phyloP scores from a whole-genome alignment of 768 basidiomycete genomes.

The Obba rivulosa region DNA sequence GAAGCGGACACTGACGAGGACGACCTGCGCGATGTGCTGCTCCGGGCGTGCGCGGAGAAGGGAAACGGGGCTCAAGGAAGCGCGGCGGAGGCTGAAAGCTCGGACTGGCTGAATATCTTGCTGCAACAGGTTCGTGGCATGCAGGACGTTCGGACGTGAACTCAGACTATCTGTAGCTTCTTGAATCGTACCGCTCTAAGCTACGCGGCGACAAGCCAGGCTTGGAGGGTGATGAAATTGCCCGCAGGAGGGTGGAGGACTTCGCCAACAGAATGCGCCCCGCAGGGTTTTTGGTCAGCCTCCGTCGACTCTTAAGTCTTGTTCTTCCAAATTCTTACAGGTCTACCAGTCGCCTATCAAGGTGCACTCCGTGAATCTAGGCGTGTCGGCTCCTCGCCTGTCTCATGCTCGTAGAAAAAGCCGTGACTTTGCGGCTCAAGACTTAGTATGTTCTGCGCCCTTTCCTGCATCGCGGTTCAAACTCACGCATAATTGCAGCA shows the following conservation, averaged over 20 bases:
- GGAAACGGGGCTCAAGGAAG: constrained; percentile 15
- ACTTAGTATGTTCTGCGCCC: constrained; percentile 14
- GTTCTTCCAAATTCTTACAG: background rate
- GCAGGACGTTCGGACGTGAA: background rate
- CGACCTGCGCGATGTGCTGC: background rate
- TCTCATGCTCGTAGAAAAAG: constrained; percentile 59
- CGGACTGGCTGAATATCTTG: constrained; percentile 89
- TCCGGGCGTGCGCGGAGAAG: constrained; percentile 1
- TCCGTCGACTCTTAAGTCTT: background rate
- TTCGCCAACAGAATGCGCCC: constrained; percentile 79
- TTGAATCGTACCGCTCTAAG: constrained; percentile 72
- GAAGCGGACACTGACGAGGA: constrained; percentile 35
- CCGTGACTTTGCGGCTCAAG: constrained; percentile 17
- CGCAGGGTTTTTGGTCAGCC: constrained; percentile 56
- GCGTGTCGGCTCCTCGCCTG: constrained; percentile 72
- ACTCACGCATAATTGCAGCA: constrained; percentile 41
- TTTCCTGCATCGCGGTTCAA: constrained; percentile 8
- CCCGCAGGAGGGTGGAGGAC: constrained; percentile 70
- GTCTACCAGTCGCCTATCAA: constrained; percentile 70
- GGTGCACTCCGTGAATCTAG: constrained; percentile 81
- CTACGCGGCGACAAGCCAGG: constrained; percentile 67
- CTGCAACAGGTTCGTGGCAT: constrained; percentile 61
- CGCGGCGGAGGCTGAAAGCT: constrained; percentile 53
- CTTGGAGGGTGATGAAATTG: constrained; percentile 76
- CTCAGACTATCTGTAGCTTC: constrained; percentile 36